phyloP scores from a whole-genome alignment of 495 filamentous ascomycete genomes.

The Trichodelitschia bisporula region DNA sequence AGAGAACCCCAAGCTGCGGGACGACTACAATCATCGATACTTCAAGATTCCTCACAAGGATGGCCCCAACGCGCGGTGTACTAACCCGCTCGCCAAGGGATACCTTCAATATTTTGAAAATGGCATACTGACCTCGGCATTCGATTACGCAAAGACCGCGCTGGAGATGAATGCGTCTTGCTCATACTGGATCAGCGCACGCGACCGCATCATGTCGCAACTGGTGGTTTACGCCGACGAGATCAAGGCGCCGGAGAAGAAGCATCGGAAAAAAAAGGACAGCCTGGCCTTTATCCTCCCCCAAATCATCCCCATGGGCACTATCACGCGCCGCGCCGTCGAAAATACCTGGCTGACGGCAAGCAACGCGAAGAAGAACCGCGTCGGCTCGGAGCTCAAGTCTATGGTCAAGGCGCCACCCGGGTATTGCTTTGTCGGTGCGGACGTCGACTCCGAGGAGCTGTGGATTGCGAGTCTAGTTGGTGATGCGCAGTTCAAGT shows the following conservation, averaged over 20 bases:
- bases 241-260: slow-evolving; percentile 1
- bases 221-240: slow-evolving; percentile 74
- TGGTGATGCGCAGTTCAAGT: slow-evolving; percentile 75
- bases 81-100: slow-evolving; percentile 66
- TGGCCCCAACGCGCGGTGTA: slow-evolving; percentile 63
- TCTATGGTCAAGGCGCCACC: slow-evolving; percentile 85
- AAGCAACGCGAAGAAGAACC: slow-evolving; percentile 84
- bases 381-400: slow-evolving; percentile 91
- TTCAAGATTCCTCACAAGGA: slow-evolving; percentile 95
- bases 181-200: slow-evolving; percentile 93
- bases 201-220: slow-evolving; percentile 76
- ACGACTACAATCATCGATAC: slow-evolving; percentile 42
- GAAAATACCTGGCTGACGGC: slow-evolving; percentile 98
- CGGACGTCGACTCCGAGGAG: slow-evolving; percentile 97
- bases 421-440: slow-evolving; percentile 83
- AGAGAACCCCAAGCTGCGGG: slow-evolving; percentile 30
- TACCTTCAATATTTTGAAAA: slow-evolving; percentile 83
- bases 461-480: slow-evolving; percentile 95
- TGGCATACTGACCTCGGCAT: slow-evolving; percentile 65
- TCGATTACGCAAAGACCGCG: slow-evolving; percentile 71
- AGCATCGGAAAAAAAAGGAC: slow-evolving; percentile 5
- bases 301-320: slow-evolving; percentile 98
- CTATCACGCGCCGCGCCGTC: slow-evolving; percentile 84
- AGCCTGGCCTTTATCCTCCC: slow-evolving; percentile 76
- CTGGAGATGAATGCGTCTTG: slow-evolving; percentile 96